phyloP scores from a whole-genome alignment of 805 yeast species.

The Candida qinlingensis region DNA sequence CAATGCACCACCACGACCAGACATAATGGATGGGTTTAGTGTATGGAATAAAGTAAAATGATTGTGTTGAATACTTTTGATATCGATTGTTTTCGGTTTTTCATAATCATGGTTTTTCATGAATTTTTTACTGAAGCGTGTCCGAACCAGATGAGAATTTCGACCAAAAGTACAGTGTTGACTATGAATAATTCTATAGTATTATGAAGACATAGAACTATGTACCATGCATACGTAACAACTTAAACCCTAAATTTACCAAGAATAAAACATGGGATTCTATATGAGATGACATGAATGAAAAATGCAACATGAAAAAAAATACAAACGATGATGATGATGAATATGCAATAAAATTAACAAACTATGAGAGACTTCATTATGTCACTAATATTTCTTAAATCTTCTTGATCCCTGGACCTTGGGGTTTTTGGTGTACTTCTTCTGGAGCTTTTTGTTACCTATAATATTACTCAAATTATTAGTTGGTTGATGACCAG shows the following conservation, averaged over 20 bases:
- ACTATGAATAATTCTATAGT: too few relatives aligned
- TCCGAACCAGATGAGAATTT: too few relatives aligned
- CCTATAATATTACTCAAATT: slow-evolving; percentile 18
- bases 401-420: slow-evolving; percentile 17
- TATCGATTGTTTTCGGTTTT: not conserved
- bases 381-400: slow-evolving; percentile 13
- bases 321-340: not conserved
- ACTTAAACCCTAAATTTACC: too few relatives aligned
- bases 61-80: not conserved
- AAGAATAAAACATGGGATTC: too few relatives aligned
- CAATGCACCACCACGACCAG: slow-evolving; percentile 22
- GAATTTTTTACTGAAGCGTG: too few relatives aligned
- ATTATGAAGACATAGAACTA: too few relatives aligned
- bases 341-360: not conserved
- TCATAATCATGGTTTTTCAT: not conserved
- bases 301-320: not conserved
- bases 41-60: not conserved
- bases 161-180: too few relatives aligned
- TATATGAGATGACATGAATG: too few relatives aligned
- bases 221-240: too few relatives aligned
- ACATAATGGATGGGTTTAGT: slow-evolving; percentile 10
- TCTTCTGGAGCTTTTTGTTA: slow-evolving; percentile 13
- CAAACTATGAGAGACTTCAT: not conserved
- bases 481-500: slow-evolving; percentile 19
- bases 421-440: slow-evolving; percentile 17